Evolutionary conservation across 2,329 filamentous ascomycete species (phyloP), one percentile per base, ranked within the genome.

Genomic region (Truncatella angustata): DNA sequence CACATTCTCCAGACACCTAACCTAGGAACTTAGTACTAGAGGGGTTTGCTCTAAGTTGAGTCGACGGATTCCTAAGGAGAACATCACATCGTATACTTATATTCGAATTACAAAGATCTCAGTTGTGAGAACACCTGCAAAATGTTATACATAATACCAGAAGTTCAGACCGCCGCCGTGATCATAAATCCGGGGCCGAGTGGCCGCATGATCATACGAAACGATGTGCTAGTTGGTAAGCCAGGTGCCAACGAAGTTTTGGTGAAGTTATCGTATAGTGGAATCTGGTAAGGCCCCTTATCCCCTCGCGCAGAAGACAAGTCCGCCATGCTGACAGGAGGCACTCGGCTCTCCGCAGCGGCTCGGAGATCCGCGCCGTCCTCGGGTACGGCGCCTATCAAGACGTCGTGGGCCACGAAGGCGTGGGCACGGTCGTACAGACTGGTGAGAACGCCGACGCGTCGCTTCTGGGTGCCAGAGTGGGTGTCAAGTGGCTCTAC

Each of bases 401-500:
- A 7, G 12, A 20, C 12, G 32, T 46, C 18, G 43, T 34, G 11
- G 43, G 43, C 16, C 43, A 46, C 20, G 43, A 46, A 24, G 43
- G 43, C 26, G 43, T 46, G 11, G 43, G 43, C 4, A 34, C 11
- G 4, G 16, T 46, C 16, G 43, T 46, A 7, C 10, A 34, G 24
- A 20, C 43, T 7, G 43, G 43, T 11, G 23, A 20, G 11, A 24
- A 34, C 26, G 43, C 18, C 10, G 24, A n/a, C 18, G 24, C 10
- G 6, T 32, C 43, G 11, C 2, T 46, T 6, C 26, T 46, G 5
- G 5, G 24, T 24, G 12, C 21, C 12, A 14, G 43, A 5, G 43
- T 46, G 12, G 43, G 43, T 5, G 43, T 46, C 23, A 46, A 46
- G 24, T 46, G 43, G 43, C 26, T 46, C 21, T 46, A 46, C 18